phyloP scores from a whole-genome alignment of 352 stramenopile species.

The Thalassiosira hispida region DNA sequence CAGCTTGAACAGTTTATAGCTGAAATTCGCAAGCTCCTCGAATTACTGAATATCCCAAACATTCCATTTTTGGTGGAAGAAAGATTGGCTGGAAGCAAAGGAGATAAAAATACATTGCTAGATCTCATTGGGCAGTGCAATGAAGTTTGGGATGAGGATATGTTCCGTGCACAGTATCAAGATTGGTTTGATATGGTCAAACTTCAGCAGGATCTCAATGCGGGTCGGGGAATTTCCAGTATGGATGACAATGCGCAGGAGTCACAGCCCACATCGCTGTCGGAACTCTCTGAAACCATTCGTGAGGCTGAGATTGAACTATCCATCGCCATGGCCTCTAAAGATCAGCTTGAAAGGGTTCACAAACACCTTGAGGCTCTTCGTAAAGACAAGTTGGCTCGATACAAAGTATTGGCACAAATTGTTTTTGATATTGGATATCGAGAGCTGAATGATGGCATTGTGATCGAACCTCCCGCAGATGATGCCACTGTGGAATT shows the following conservation, averaged over 20 bases:
- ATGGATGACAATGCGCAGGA: constrained; percentile 31
- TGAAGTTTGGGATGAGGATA: constrained; percentile 70
- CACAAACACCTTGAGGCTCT: constrained; percentile 64
- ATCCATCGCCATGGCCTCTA: constrained; percentile 65
- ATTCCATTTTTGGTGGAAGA: constrained; percentile 53
- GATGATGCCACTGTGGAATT: constrained; percentile 50
- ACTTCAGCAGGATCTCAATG: constrained; percentile 47
- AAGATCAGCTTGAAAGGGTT: constrained; percentile 65
- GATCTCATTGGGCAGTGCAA: constrained; percentile 61
- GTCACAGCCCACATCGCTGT: constrained; percentile 25
- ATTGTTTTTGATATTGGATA: constrained; percentile 80
- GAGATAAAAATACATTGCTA: constrained; percentile 32
- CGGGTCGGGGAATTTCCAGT: constrained; percentile 2
- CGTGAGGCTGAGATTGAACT: constrained; percentile 79
- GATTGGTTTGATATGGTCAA: constrained; percentile 81
- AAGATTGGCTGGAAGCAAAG: constrained; percentile 38
- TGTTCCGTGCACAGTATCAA: constrained; percentile 69
- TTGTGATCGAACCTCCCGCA: constrained; percentile 56
- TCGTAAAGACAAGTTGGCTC: constrained; percentile 52
- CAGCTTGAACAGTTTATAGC: constrained; percentile 50
- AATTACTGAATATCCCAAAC: constrained; percentile 60
- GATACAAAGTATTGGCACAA: constrained; percentile 73
- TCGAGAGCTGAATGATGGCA: constrained; percentile 80
- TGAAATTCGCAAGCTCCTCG: constrained; percentile 60
- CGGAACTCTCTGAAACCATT: constrained; percentile 66